Evolutionary conservation across 257 asterid genomes (phyloP).

Genomic region (Scutellaria minor): DNA sequence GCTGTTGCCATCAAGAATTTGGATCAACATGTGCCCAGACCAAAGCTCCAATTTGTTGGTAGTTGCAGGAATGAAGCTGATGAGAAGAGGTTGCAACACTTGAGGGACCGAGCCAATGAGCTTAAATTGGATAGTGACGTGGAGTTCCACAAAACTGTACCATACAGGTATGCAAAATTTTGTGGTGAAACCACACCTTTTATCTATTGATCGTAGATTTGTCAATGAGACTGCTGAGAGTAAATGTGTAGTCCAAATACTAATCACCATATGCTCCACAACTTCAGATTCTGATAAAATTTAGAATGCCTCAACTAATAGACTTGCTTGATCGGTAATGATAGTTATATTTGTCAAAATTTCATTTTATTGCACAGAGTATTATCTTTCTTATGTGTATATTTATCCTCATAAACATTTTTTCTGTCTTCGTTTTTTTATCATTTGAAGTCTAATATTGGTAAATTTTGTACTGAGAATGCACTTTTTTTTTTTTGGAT

Average conservation of each 20-base stretch:
- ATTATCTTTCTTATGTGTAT: not conserved
- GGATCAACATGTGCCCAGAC: conserved; percentile 62
- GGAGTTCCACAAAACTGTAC: conserved; percentile 87
- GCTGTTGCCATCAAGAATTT: conserved; percentile 61
- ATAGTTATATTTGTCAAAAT: not conserved
- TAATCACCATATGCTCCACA: not conserved
- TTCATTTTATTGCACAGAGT: not conserved
- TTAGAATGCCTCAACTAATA: not conserved
- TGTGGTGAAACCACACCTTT: not conserved
- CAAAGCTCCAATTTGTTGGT: conserved; percentile 88
- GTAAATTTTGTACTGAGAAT: not conserved
- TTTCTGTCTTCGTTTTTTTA: not conserved
- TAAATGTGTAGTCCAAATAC: not conserved
- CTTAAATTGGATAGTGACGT: conserved; percentile 73
- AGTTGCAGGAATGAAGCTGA: conserved; percentile 98
- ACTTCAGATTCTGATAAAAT: not conserved
- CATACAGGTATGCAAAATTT: conserved; percentile 66
- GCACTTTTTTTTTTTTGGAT: not conserved
- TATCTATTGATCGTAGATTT: conserved; percentile 20
- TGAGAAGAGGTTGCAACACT: conserved; percentile 79
- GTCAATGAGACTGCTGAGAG: not conserved
- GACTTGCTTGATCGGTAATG: conserved; percentile 14
- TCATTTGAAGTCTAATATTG: not conserved
- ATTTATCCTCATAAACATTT: conserved; percentile 1
- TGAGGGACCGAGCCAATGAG: conserved; percentile 71